A percentile compares a stretch with the other conserved stretches of the same genome.
phyloP scores from a whole-genome alignment of 441 rosid genomes.

The Dalechampia spathulata region DNA sequence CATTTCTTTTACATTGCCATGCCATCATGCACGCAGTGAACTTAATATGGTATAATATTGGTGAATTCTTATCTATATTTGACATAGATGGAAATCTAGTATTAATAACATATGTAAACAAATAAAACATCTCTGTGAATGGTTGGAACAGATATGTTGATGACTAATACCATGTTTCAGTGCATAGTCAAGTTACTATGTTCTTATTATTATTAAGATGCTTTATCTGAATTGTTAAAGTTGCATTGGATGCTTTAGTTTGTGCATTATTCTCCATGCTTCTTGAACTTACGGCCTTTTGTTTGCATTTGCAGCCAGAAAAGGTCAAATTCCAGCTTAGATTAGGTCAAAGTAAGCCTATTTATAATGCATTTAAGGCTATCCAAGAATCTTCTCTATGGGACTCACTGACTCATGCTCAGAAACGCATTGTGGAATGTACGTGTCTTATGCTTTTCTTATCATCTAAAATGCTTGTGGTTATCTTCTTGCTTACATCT shows the following conservation, averaged over 20 bases:
- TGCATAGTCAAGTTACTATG: no score
- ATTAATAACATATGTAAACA: no score
- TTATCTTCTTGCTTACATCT: not conserved
- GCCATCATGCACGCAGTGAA: no score
- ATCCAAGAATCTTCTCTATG: conserved; percentile 63
- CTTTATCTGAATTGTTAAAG: no score
- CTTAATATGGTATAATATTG: no score
- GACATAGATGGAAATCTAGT: no score
- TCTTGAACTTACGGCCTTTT: conserved; percentile 13
- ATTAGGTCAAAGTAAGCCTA: conserved; percentile 75
- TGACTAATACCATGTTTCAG: no score
- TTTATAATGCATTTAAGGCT: conserved; percentile 65
- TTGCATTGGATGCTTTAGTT: not conserved
- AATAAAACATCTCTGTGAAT: no score
- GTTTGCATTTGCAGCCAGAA: conserved; percentile 50
- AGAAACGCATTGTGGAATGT: conserved; percentile 71
- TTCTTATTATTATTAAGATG: no score
- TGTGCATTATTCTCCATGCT: not conserved
- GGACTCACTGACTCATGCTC: conserved; percentile 54
- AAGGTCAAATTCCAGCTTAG: conserved; percentile 68
- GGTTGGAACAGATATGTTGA: no score
- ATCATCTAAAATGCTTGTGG: not conserved
- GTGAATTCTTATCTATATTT: no score
- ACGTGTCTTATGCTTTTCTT: conserved; percentile 19
- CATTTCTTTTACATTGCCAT: no score